Base-by-base conservation (phyloP, 768 basidiomycete genomes). In the Pleurotus giganteus region DNA sequence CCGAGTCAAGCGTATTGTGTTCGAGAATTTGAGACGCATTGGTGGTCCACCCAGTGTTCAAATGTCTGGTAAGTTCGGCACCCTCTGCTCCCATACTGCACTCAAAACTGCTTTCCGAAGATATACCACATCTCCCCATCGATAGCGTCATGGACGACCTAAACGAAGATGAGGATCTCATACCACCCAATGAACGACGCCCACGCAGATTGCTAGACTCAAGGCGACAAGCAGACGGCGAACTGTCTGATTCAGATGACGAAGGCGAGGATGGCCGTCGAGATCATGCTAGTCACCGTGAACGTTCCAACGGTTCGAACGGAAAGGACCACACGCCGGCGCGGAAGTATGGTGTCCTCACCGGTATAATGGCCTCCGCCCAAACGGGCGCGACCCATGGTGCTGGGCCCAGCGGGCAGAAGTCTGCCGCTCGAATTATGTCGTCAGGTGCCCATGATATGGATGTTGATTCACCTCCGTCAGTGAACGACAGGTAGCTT, bases 171-270 rank as follows among this genome's bases (percentile, higher is more conserved):
- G 93, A 95, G 62, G 93, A 96, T 61, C 73, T 89, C 61, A 83
- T 88, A 43, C 79, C 89, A 47, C 77, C 86, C 13, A 84, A 99
- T 64, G 82, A 82, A 9, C 82, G 95, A 47, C 80, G 90, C 60
- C 85, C 89, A 21, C 82, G 81, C 61, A 81, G 87, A 13, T 70
- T 93, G 7, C 81, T 94, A 29, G 96, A 99, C 66, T 81, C 85
- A 21, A 78, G 86, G 21, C 78, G 89, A 57, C 94, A 94, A 66
- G 83, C 81, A 4, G 93, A 96, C 36, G 89, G 88, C 19, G 92
- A 95, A 64, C 78, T 97, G 11, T 97, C 94, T 5, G 97, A 99
- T 68, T 98, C 97, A 1, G 97, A 99, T 60, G 97, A 99, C 66
- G 97, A 99, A 71, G 95, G 93, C 15, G 89, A 89, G 61, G 94